phyloP scores from a whole-genome alignment of 2,329 filamentous ascomycete species.

The Verticillium alfalfae region DNA sequence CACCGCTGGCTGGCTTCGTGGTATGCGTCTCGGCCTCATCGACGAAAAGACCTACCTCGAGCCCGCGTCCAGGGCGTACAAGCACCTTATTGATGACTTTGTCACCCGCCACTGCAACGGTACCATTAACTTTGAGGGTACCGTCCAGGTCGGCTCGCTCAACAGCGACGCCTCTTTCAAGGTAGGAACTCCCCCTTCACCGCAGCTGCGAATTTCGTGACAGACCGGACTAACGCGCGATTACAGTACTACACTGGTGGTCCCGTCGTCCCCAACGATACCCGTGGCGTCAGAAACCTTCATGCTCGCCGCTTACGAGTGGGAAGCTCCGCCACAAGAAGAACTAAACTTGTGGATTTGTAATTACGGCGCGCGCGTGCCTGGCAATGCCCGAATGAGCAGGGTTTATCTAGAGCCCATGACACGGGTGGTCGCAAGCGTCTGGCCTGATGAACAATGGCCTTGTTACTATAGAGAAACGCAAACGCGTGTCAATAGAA shows the following conservation, averaged over 20 bases:
- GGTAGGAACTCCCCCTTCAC: slow-evolving; percentile 21
- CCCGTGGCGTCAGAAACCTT: slow-evolving; percentile 7
- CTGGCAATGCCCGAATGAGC: neutral
- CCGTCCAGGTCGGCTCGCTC: slow-evolving; percentile 46
- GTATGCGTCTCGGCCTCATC: slow-evolving; percentile 20
- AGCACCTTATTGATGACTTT: slow-evolving; percentile 32
- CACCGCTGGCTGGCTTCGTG: slow-evolving; percentile 45
- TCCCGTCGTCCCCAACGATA: slow-evolving; percentile 7
- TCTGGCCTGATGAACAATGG: neutral
- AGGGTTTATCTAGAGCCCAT: neutral
- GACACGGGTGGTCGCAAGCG: neutral
- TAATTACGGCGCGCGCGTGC: neutral
- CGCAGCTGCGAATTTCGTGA: too few species aligned
- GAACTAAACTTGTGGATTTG: neutral
- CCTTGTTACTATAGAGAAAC: neutral
- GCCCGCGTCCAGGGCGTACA: slow-evolving; percentile 20
- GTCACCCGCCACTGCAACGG: slow-evolving; percentile 40
- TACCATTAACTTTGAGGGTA: slow-evolving; percentile 44
- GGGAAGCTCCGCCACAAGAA: slow-evolving; percentile 9
- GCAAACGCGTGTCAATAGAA: neutral
- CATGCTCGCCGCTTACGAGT: slow-evolving; percentile 8
- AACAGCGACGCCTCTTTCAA: slow-evolving; percentile 42
- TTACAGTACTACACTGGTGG: slow-evolving; percentile 5
- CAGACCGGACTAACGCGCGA: neutral
- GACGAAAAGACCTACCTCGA: slow-evolving; percentile 14